Evolutionary conservation across 768 basidiomycete species (phyloP).

Genomic region (Tricholoma bakamatsutake): DNA sequence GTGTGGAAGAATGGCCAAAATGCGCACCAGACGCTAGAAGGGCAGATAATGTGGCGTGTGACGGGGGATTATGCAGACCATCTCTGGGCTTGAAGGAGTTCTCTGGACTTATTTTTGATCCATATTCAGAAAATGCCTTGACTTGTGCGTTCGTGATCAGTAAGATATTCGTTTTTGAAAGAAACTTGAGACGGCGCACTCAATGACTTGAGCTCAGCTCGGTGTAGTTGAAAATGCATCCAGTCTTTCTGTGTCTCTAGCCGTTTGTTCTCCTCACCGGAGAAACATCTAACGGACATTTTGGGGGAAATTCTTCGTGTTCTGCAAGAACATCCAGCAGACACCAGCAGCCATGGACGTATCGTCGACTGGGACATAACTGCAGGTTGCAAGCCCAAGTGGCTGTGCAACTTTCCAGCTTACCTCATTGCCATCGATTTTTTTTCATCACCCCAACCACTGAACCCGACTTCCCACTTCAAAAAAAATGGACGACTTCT

Average conservation of each 20-base stretch:
- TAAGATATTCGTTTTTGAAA: neutral
- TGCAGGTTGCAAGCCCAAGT: conserved; percentile 19
- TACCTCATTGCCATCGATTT: conserved; percentile 53
- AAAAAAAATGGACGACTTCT: conserved; percentile 82
- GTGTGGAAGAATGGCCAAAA: conserved; percentile 79
- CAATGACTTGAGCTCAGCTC: conserved; percentile 49
- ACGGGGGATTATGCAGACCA: conserved; percentile 56
- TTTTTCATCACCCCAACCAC: conserved; percentile 39
- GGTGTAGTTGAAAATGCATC: conserved; percentile 53
- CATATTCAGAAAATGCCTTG: conserved; percentile 58
- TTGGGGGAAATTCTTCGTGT: conserved; percentile 11
- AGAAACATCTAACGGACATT: conserved; percentile 17
- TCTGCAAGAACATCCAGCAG: conserved; percentile 24
- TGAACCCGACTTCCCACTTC: conserved; percentile 23
- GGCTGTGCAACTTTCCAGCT: conserved; percentile 43
- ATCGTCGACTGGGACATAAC: conserved; percentile 33
- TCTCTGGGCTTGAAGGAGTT: conserved; percentile 74
- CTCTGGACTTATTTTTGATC: conserved; percentile 68
- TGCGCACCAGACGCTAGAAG: conserved; percentile 92
- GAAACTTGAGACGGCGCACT: conserved; percentile 34
- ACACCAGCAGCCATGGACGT: conserved; percentile 32
- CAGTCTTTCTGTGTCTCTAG: conserved; percentile 56
- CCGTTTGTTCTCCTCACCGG: conserved; percentile 21
- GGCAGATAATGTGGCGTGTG: conserved; percentile 76
- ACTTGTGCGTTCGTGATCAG: conserved; percentile 34